These are phyloP conservation scores for Leishmania aethiopica DNA, from an alignment of 208 protist genomes.

Conservation along the genomic window DNA sequence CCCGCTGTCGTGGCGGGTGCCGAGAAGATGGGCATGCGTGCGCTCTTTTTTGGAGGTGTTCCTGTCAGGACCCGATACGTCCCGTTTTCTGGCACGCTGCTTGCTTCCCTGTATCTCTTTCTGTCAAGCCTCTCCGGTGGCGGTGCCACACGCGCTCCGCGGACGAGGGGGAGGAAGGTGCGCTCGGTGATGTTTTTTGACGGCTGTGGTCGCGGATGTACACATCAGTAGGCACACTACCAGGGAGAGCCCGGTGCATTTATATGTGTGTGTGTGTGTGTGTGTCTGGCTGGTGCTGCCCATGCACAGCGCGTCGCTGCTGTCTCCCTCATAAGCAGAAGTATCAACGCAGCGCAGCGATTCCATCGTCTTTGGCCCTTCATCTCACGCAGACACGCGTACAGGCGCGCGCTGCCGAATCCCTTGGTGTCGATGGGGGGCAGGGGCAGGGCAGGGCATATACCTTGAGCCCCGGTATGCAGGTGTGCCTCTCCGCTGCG, in stretches of 20 bases:
- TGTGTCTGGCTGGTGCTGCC: background rate
- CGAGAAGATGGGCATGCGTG: background rate
- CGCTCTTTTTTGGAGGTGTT: background rate
- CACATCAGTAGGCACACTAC: background rate
- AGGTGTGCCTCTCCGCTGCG: constrained; percentile 15
- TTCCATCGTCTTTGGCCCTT: too few relatives aligned
- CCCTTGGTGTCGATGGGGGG: background rate
- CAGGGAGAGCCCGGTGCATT: background rate
- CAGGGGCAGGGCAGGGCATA: background rate
- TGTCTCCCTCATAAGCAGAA: background rate
- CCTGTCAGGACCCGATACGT: background rate
- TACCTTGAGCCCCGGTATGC: background rate
- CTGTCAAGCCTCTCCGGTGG: background rate
- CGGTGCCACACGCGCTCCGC: background rate
- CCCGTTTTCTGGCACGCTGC: background rate
- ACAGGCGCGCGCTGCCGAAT: constrained; percentile 1
- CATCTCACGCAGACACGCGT: background rate
- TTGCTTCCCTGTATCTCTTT: background rate
- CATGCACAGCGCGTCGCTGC: background rate
- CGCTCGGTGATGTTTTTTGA: background rate
- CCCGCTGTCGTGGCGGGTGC: background rate
- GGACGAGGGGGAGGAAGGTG: background rate
- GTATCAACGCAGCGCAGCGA: background rate
- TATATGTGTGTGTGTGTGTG: background rate
- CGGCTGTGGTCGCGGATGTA: background rate